Evolutionary conservation across 1,284 basidiomycete species (phyloP), one percentile per base, ranked within the genome.

Genomic region (Boletus sp.): DNA sequence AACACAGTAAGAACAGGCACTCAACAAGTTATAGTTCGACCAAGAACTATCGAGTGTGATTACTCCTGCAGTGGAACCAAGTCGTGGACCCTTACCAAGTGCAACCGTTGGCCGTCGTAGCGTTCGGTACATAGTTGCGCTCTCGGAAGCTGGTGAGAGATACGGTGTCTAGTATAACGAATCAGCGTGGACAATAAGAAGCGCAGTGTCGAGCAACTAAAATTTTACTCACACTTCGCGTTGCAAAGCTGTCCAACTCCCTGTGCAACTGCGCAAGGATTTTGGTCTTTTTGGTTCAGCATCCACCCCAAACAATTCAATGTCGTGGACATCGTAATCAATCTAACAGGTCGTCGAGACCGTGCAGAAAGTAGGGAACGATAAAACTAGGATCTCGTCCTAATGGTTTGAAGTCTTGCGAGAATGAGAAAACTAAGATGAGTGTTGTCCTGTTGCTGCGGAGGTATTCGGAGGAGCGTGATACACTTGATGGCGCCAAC

Each of bases 1-100:
- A 19, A 52, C 11, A 47, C 68, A 73, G 33, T 56, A 61, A 19
- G 66, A 63, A 17, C 70, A 74, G 23, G 70, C 71, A 21, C 71
- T 74, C 48, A 74, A 21, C 8, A 71, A 54, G 52, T 71, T 71
- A 49, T 74, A 71, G 30, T 62, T 61, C 11, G 73, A 71, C 70
- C 73, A 71, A 21, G 63, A 71, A 33, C 72, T 71, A 52, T 52
- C 10, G 3, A 11, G 11, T 21, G 16, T 59, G 19, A 67, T 51
- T 8, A 51, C 44, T n/a, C 44, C 28, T 43, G 40, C 40, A 23
- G 4, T 9, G 4, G 37, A 46, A 19, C 44, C 14, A 48, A 37
- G 25, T 35, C 6, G 6, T 21, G 13, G 31, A 1, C 4, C 28
- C 62, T 56, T 25, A 74, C 72, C 70, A 71, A 30, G 68, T 72